Conservation (phyloP, 306 rosid genomes). For the Dryas octopetala region DNA sequence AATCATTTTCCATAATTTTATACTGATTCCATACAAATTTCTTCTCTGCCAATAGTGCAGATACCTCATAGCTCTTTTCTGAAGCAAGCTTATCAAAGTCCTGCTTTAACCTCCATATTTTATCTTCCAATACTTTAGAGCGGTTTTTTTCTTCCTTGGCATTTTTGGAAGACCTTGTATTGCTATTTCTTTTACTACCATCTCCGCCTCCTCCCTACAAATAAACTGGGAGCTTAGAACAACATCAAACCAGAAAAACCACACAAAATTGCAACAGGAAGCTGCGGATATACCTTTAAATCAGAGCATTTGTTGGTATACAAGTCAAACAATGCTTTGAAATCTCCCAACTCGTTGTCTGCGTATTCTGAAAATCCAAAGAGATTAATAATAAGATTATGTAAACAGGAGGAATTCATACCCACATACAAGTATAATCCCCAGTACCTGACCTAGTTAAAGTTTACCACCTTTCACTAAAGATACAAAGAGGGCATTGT, state of each 20-base stretch:
- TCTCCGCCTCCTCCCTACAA: constrained; percentile 40
- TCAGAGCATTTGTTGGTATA: constrained; percentile 31
- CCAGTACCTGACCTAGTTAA: neutral
- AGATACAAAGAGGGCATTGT: neutral
- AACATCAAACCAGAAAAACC: constrained; percentile 10
- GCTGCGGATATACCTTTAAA: constrained; percentile 41
- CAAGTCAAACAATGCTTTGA: constrained; percentile 47
- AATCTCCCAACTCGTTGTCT: constrained; percentile 62
- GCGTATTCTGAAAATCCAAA: constrained; percentile 43
- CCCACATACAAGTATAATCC: neutral
- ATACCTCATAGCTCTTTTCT: constrained; percentile 55
- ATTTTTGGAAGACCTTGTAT: constrained; percentile 20
- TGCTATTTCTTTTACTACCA: constrained; percentile 29
- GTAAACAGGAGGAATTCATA: neutral
- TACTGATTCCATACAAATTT: constrained; percentile 84
- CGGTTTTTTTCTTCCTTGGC: constrained; percentile 28
- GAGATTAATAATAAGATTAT: neutral
- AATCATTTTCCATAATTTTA: constrained; percentile 60
- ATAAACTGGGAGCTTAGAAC: constrained; percentile 28
- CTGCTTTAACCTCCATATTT: constrained; percentile 44
- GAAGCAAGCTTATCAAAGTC: constrained; percentile 57
- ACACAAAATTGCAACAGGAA: constrained; percentile 15
- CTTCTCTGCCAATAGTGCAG: constrained; percentile 70
- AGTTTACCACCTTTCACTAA: neutral
- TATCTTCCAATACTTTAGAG: constrained; percentile 31